A percentile compares a stretch with the other conserved stretches of the same genome.
Evolutionary conservation across 345 rosid genomes (phyloP).

Genomic region (Camelina laxa): DNA sequence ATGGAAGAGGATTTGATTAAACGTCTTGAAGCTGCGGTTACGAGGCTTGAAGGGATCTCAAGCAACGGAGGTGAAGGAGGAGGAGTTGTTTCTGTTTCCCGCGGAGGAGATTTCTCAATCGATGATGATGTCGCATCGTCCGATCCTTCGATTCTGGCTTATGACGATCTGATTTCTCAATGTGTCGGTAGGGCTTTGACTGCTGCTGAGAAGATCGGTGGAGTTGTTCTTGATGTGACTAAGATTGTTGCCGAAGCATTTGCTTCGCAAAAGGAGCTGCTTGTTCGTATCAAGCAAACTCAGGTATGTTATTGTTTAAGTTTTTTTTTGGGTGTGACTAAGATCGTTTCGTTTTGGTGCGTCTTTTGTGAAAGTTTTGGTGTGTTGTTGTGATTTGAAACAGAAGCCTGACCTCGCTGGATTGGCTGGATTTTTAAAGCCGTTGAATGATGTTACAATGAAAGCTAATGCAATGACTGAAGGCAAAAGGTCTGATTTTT

Average conservation of each 20-base stretch:
- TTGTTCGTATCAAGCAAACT: slow-evolving; percentile 66
- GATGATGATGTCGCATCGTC: slow-evolving; percentile 34
- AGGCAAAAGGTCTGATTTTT: slow-evolving; percentile 82
- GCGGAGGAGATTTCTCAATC: slow-evolving; percentile 42
- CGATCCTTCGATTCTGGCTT: slow-evolving; percentile 85
- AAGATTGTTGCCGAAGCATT: slow-evolving; percentile 74
- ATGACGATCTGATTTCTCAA: slow-evolving; percentile 66
- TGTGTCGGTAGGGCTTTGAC: slow-evolving; percentile 57
- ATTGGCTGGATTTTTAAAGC: slow-evolving; percentile 77
- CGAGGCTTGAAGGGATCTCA: slow-evolving; percentile 72
- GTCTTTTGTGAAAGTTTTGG: slow-evolving; percentile 21
- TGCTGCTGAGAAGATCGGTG: slow-evolving; percentile 93
- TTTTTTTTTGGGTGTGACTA: not conserved
- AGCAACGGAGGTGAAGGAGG: slow-evolving; percentile 39
- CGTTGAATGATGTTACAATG: slow-evolving; percentile 76
- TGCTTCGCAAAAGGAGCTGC: slow-evolving; percentile 66
- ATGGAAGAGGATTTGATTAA: slow-evolving; percentile 83
- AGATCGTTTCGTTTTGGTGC: slow-evolving; percentile 1
- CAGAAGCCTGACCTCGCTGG: slow-evolving; percentile 85
- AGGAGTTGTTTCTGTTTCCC: slow-evolving; percentile 35
- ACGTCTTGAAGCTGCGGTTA: slow-evolving; percentile 84
- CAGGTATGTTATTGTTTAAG: slow-evolving; percentile 50
- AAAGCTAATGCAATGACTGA: slow-evolving; percentile 82
- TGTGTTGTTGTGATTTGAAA: not conserved
- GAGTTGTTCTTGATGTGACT: slow-evolving; percentile 75